Evolutionary conservation across 2,329 filamentous ascomycete species (phyloP).

Genomic region (Sphaceloma murrayae): DNA sequence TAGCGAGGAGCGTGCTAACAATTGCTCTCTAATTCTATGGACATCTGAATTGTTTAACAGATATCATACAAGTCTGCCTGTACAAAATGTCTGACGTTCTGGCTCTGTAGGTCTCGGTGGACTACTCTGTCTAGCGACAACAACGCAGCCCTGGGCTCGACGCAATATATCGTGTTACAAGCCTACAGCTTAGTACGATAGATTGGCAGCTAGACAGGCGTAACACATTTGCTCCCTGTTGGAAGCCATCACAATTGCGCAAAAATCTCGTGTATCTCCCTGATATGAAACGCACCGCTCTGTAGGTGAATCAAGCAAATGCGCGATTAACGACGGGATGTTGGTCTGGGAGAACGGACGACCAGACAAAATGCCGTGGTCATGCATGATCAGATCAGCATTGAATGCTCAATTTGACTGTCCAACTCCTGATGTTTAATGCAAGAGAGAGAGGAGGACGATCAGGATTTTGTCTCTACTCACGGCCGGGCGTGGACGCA

Average conservation of each 20-base stretch:
- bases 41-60: no score
- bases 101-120: no score
- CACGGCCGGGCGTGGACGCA: neutral
- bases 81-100: no score
- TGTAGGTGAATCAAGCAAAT: constrained; percentile 8
- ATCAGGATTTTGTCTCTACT: constrained; percentile 2
- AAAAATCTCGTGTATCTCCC: constrained; percentile 1
- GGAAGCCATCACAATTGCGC: neutral
- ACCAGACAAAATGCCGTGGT: constrained; percentile 12
- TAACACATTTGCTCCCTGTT: neutral
- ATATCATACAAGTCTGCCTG: no score
- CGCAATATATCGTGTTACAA: no score
- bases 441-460: neutral
- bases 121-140: no score
- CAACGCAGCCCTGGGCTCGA: no score
- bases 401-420: constrained; percentile 11
- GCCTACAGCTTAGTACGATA: no score
- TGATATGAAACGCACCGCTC: constrained; percentile 16
- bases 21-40: no score
- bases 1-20: no score
- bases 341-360: constrained; percentile 15
- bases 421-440: constrained; percentile 2
- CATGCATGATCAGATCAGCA: constrained; percentile 6
- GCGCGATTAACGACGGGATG: constrained; percentile 17
- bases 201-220: no score